Base-by-base conservation (phyloP, 2,329 filamentous ascomycete species). In the Hirsutella minnesotensis region DNA sequence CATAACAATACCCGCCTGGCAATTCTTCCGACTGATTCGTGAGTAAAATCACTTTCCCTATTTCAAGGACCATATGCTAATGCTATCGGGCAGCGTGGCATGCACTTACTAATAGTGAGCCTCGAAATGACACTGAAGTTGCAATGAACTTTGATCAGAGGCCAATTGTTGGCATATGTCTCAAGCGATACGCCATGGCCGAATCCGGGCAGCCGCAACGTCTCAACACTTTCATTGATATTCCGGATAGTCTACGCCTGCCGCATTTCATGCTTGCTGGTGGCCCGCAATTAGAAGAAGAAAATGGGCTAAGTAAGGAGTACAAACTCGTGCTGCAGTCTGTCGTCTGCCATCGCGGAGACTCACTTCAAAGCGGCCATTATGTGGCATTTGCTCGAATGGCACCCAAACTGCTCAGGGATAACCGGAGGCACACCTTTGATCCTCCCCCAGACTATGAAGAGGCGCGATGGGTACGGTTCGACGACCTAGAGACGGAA, bases 1-100 rank as follows among this genome's bases (percentile, higher is more conserved):
- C 53, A 84, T 96, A 13, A 81, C 90, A 45, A 95, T 96, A 68
- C 90, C 90, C 31, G 92, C 92, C 2, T 96, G 89, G 88, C 90
- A 95, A 55, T 95, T 96, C 56, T 96, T 95, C 64, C 87, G 85
- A 55, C 68, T 96, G 21, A 87, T 95, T 53, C 89, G 84, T 88
- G 67, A 65, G 83, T 42, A n/a, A 20, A 38, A 15, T 71, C 53
- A 47, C 42, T 42, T 8, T 42, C 43, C 38, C 38, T 20, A 22
- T 20, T 3, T 12, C 3, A 9, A 5, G 13, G 19, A 24, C 18
- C 16, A 19, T 33, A 9, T n/a, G 41, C 15, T 9, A 37, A 42
- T 37, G 45, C 16, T 36, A 33, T 15, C 3, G 12, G 45, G 43
- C 54, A 89, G 84, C 89, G 22, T 95, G 89, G 89, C 88, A 94